Conservation (phyloP, 2,329 filamentous ascomycete species). For the Hortaea sp. region DNA sequence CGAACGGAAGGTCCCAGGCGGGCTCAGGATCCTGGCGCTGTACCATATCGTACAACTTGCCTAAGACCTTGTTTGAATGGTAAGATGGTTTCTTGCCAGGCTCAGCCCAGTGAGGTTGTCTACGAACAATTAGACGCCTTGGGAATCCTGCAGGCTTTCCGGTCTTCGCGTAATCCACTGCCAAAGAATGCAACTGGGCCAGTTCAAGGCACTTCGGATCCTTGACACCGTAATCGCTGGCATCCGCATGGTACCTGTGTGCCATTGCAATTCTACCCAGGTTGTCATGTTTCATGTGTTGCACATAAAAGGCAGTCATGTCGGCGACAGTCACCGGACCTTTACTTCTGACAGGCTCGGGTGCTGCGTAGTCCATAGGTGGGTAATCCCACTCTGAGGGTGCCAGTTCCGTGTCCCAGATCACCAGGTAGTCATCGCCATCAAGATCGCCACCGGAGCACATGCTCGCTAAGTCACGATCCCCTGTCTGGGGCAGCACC, state of each 20-base stretch:
- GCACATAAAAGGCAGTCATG: slow-evolving; percentile 76
- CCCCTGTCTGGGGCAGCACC: slow-evolving; percentile 74
- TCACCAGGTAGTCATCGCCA: slow-evolving; percentile 88
- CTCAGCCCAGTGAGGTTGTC: slow-evolving; percentile 85
- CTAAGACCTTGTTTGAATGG: slow-evolving; percentile 60
- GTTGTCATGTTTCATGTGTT: slow-evolving; percentile 84
- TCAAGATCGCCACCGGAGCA: slow-evolving; percentile 93
- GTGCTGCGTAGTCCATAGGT: slow-evolving; percentile 66
- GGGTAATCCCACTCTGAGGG: slow-evolving; percentile 59
- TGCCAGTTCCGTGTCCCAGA: slow-evolving; percentile 74
- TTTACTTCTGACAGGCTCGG: slow-evolving; percentile 46
- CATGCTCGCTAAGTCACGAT: slow-evolving; percentile 82
- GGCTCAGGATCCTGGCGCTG: slow-evolving; percentile 62
- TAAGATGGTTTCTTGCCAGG: slow-evolving; percentile 45
- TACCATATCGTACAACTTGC: slow-evolving; percentile 72
- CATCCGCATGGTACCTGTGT: slow-evolving; percentile 71
- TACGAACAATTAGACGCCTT: slow-evolving; percentile 46
- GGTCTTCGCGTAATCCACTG: slow-evolving; percentile 91
- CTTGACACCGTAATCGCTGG: slow-evolving; percentile 51
- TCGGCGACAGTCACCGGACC: slow-evolving; percentile 61
- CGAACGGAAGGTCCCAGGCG: slow-evolving; percentile 63
- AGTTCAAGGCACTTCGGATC: slow-evolving; percentile 60
- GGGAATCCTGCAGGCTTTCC: slow-evolving; percentile 65
- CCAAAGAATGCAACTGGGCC: slow-evolving; percentile 73
- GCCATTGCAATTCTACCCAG: slow-evolving; percentile 70